Conservation (phyloP, 768 basidiomycete species). For the Termitomyces sp. region DNA sequence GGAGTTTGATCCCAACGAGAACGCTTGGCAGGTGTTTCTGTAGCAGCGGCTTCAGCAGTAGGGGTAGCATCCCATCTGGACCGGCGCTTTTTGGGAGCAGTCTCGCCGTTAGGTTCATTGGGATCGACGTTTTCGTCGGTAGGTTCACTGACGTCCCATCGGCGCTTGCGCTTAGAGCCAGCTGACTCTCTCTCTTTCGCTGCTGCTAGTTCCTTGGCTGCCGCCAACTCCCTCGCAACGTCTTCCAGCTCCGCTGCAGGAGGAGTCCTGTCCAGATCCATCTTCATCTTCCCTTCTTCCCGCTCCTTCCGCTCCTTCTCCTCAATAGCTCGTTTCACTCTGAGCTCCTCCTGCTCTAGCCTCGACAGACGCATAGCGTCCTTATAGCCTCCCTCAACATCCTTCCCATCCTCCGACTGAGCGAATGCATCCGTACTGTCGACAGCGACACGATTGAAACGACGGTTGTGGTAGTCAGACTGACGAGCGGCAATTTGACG, state of each 20-base stretch:
- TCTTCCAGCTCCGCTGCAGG: slow-evolving; percentile 77
- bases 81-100: slow-evolving; percentile 85
- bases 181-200: slow-evolving; percentile 29
- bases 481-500: slow-evolving; percentile 93
- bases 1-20: slow-evolving; percentile 99
- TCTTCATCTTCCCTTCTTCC: slow-evolving; percentile 71
- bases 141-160: slow-evolving; percentile 73
- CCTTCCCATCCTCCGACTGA: slow-evolving; percentile 60
- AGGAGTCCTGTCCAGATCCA: slow-evolving; percentile 91
- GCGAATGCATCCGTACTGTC: slow-evolving; percentile 80
- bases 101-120: slow-evolving; percentile 57
- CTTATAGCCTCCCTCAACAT: slow-evolving; percentile 86
- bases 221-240: slow-evolving; percentile 65
- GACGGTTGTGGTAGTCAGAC: slow-evolving; percentile 91
- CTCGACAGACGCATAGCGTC: slow-evolving; percentile 91
- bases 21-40: slow-evolving; percentile 71
- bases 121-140: slow-evolving; percentile 65
- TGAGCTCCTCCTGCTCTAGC: slow-evolving; percentile 89
- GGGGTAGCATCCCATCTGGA: slow-evolving; percentile 97
- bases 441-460: slow-evolving; percentile 80
- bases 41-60: slow-evolving; percentile 55
- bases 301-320: slow-evolving; percentile 80
- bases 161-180: slow-evolving; percentile 67
- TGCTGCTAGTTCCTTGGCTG: slow-evolving; percentile 40
- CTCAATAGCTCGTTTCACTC: slow-evolving; percentile 81